A percentile compares a stretch with the other conserved stretches of the same genome.
These are phyloP conservation scores for Metahyphopichia silvanorum DNA, from an alignment of 805 yeast species.

Conservation along the genomic window DNA sequence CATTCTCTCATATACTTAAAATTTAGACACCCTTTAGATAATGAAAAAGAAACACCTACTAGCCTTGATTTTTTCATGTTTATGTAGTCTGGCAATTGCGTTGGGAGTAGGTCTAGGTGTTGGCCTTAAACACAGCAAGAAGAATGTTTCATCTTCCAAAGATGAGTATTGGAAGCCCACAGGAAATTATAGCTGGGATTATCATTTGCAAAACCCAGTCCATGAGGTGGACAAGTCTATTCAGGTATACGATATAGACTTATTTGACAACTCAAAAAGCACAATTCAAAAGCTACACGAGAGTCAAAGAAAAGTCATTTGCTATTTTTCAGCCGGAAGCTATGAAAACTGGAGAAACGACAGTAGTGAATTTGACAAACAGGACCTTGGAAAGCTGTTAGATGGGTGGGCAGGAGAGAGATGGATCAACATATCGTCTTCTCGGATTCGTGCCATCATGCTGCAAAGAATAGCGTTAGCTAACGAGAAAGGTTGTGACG, in stretches of 20 bases:
- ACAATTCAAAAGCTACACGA: conserved; percentile 13
- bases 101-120: conserved; percentile 1
- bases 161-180: conserved; percentile 8
- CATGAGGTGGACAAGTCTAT: conserved; percentile 6
- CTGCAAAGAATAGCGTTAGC: conserved; percentile 15
- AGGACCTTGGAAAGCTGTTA: conserved; percentile 18
- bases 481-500: conserved; percentile 19
- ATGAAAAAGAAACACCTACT: no score
- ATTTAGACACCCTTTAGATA: no score
- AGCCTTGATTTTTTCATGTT: no score
- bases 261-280: conserved; percentile 12
- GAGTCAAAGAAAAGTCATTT: conserved; percentile 17
- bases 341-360: conserved; percentile 26
- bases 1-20: no score
- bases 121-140: neutral
- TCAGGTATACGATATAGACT: conserved; percentile 20
- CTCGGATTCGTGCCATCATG: conserved; percentile 17
- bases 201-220: conserved; percentile 11
- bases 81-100: neutral
- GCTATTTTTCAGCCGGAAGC: conserved; percentile 28
- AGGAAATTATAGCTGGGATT: conserved; percentile 17
- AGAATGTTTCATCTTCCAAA: neutral
- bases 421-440: conserved; percentile 20
- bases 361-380: conserved; percentile 9
- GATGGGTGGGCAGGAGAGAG: conserved; percentile 26